Evolutionary conservation across 306 rosid species (phyloP).

Genomic region (Parietaria judaica): DNA sequence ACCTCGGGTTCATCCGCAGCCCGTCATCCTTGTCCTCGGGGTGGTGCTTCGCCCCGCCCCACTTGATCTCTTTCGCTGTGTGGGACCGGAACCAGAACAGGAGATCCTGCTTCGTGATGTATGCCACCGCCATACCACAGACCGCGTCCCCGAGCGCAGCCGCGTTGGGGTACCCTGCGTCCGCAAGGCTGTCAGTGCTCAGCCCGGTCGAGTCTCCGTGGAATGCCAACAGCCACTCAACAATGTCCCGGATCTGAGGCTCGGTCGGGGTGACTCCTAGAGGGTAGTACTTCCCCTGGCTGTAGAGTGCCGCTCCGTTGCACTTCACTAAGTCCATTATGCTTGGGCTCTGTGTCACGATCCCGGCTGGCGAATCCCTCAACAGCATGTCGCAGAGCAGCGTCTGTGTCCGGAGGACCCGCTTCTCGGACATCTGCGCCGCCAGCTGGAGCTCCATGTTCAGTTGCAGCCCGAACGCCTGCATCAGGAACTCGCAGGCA

Average conservation of each 20-base stretch:
- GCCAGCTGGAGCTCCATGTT: conserved; percentile 93
- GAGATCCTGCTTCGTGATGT: conserved; percentile 66
- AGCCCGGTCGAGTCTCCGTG: conserved; percentile 93
- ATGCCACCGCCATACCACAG: conserved; percentile 96
- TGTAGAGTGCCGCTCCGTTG: conserved; percentile 86
- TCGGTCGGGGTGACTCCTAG: conserved; percentile 76
- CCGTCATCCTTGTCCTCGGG: conserved; percentile 98
- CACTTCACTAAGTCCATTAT: conserved; percentile 88
- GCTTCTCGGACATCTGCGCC: conserved; percentile 60
- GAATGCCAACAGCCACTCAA: conserved; percentile 70
- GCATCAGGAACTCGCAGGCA: conserved; percentile 97
- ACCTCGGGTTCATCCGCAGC: conserved; percentile 96
- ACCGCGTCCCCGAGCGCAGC: conserved; percentile 85
- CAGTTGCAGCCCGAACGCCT: conserved; percentile 89
- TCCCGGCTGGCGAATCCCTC: conserved; percentile 84
- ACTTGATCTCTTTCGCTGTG: conserved; percentile 80
- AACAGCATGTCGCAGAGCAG: conserved; percentile 95
- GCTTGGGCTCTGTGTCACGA: conserved; percentile 85
- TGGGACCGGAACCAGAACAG: conserved; percentile 96
- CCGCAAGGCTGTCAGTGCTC: conserved; percentile 92
- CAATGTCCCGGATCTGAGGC: conserved; percentile 73
- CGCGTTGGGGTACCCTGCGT: conserved; percentile 94
- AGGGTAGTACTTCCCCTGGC: conserved; percentile 56
- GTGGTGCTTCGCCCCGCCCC: conserved; percentile 99
- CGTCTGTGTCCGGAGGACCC: conserved; percentile 84